These are phyloP conservation scores for Xylaria venustula DNA, from an alignment of 495 filamentous ascomycete species.

Conservation along the genomic window DNA sequence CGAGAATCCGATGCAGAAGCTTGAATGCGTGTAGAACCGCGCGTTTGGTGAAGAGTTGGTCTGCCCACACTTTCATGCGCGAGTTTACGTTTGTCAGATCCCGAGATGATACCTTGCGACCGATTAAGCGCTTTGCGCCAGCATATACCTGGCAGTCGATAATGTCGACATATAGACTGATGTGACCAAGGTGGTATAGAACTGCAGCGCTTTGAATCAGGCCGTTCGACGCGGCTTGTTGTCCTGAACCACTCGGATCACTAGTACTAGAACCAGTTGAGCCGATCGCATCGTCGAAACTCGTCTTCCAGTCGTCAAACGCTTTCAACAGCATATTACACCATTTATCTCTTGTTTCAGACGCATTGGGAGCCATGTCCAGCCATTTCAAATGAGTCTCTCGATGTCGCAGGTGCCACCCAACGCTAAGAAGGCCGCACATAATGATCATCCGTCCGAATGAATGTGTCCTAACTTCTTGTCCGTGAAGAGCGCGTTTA, in stretches of 20 bases:
- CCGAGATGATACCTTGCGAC: constrained; percentile 74
- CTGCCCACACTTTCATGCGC: constrained; percentile 84
- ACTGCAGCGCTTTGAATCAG: constrained; percentile 83
- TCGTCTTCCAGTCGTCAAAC: constrained; percentile 91
- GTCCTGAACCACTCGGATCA: constrained; percentile 34
- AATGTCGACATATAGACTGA: constrained; percentile 92
- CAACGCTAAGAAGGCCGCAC: constrained; percentile 88
- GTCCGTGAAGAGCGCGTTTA: constrained; percentile 83
- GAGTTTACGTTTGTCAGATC: constrained; percentile 77
- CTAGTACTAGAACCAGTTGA: constrained; percentile 39
- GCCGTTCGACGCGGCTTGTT: constrained; percentile 62
- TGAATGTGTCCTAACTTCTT: constrained; percentile 83
- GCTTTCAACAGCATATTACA: constrained; percentile 77
- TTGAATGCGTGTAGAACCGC: constrained; percentile 89
- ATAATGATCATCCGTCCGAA: constrained; percentile 95
- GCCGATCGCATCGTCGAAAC: constrained; percentile 72
- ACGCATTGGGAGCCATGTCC: constrained; percentile 60
- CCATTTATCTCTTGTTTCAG: constrained; percentile 87
- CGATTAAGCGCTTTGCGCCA: constrained; percentile 76
- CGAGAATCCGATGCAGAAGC: constrained; percentile 76
- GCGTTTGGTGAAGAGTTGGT: constrained; percentile 77
- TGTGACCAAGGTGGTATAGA: constrained; percentile 89
- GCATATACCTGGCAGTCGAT: constrained; percentile 95
- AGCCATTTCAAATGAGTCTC: constrained; percentile 90
- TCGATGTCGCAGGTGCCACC: constrained; percentile 94